Evolutionary conservation across 2,329 filamentous ascomycete genomes (phyloP).

Genomic region (Calonectria pteridis): DNA sequence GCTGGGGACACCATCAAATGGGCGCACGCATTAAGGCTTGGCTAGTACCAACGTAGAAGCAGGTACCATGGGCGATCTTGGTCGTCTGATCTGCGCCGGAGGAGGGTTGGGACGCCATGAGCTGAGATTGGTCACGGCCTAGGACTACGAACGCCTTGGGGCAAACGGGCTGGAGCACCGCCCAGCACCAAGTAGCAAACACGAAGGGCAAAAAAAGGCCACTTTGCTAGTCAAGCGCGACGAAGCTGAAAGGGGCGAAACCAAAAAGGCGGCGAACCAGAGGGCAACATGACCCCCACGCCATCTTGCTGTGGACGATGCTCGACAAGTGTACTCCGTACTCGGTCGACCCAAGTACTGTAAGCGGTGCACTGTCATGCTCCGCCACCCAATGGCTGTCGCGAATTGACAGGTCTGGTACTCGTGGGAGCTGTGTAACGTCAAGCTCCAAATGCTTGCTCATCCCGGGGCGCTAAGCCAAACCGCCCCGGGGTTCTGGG

Average conservation of each 20-base stretch:
- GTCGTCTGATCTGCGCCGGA: slow-evolving; percentile 37
- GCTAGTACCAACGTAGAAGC: slow-evolving; percentile 31
- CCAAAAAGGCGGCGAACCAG: slow-evolving; percentile 4
- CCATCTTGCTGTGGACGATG: background rate
- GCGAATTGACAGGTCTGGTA: slow-evolving; percentile 33
- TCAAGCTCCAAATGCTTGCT: slow-evolving; percentile 3
- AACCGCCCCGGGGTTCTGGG: slow-evolving; percentile 24
- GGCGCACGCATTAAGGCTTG: slow-evolving; percentile 8
- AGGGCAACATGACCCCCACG: slow-evolving; percentile 35
- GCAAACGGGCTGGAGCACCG: slow-evolving; percentile 10
- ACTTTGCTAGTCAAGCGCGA: background rate
- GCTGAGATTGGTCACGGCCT: slow-evolving; percentile 24
- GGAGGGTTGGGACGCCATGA: slow-evolving; percentile 8
- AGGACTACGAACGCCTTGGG: slow-evolving; percentile 18
- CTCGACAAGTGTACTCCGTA: background rate
- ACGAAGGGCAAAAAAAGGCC: background rate
- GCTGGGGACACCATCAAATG: background rate
- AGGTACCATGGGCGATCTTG: slow-evolving; percentile 41
- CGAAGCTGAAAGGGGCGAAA: slow-evolving; percentile 6
- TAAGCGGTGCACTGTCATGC: background rate
- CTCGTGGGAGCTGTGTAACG: slow-evolving; percentile 33
- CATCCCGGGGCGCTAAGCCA: background rate
- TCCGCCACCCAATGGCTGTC: slow-evolving; percentile 29
- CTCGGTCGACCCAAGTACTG: slow-evolving; percentile 11
- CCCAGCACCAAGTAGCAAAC: background rate